Evolutionary conservation across 2,329 filamentous ascomycete species (phyloP).

Genomic region (Cladosporium velox): DNA sequence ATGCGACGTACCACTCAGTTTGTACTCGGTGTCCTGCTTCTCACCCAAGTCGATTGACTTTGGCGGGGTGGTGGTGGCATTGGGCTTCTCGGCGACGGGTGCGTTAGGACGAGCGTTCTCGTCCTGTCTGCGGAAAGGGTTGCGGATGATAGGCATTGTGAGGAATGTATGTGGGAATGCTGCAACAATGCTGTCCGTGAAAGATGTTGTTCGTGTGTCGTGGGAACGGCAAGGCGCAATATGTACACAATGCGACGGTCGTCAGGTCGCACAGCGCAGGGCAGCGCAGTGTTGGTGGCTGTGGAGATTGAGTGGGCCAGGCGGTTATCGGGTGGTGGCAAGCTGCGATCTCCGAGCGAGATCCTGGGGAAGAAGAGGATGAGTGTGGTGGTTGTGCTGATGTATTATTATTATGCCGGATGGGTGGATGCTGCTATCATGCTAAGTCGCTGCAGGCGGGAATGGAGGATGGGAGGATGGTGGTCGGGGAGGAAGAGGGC

Average conservation of each 20-base stretch:
- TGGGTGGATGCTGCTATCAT: not conserved
- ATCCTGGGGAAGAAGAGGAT: conserved; percentile 11
- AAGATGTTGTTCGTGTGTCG: conserved; percentile 3
- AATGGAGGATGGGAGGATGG: not conserved
- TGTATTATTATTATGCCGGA: not conserved
- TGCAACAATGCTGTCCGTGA: not conserved
- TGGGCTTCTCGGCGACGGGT: conserved; percentile 9
- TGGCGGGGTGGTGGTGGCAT: conserved; percentile 34
- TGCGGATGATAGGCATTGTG: conserved; percentile 42
- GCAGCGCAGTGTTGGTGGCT: conserved; percentile 3
- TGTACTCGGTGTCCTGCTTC: conserved; percentile 52
- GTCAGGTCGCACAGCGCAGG: conserved; percentile 9
- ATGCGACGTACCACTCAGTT: conserved; percentile 51
- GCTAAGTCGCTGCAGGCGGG: conserved; percentile 6
- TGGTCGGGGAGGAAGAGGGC: not conserved
- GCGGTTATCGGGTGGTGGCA: conserved; percentile 9
- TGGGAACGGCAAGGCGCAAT: not conserved
- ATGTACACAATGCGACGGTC: conserved; percentile 19
- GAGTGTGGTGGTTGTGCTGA: not conserved
- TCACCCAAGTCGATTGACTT: conserved; percentile 41
- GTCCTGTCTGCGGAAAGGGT: conserved; percentile 42
- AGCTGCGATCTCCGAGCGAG: conserved; percentile 18
- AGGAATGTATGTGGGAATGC: not conserved
- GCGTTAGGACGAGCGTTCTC: conserved; percentile 36
- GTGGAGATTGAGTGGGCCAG: conserved; percentile 18